Evolutionary conservation across 2,329 filamentous ascomycete species (phyloP).

Genomic region (Talaromyces funiculosus): DNA sequence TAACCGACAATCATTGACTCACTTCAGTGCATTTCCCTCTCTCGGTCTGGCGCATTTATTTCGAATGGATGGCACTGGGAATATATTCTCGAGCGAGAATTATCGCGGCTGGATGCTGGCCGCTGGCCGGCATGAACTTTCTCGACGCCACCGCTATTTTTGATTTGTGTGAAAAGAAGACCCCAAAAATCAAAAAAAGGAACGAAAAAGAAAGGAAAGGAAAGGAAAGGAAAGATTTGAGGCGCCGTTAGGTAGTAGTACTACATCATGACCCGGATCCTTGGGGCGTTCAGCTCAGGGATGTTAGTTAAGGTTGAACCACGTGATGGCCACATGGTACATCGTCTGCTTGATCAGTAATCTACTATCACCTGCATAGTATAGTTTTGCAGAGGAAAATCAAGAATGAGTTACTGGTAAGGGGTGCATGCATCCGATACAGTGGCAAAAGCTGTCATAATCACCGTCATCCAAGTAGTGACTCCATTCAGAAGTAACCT

Average conservation of each 20-base stretch:
- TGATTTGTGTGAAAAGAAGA: not conserved
- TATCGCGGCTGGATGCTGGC: not conserved
- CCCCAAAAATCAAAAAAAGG: not conserved
- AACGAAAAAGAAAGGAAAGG: not conserved
- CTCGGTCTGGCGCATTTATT: not conserved
- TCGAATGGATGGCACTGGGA: not conserved
- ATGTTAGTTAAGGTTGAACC: not conserved
- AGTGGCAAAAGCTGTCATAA: not conserved
- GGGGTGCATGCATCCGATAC: not conserved
- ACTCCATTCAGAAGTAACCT: not conserved
- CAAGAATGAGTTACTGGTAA: too few relatives aligned
- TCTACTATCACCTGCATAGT: not conserved
- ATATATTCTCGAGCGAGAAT: not conserved
- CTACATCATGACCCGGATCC: not conserved
- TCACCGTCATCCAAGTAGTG: not conserved
- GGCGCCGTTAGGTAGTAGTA: not conserved
- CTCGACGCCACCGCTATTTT: not conserved
- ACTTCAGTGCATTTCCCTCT: not conserved
- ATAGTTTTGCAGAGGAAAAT: not conserved
- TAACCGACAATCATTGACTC: not conserved
- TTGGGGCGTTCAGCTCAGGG: not conserved
- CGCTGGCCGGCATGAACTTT: not conserved
- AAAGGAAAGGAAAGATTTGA: not conserved
- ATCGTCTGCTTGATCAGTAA: not conserved
- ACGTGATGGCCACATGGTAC: constrained; percentile 1